Base-by-base conservation (phyloP, 768 basidiomycete species). In the Serpula lacrymans region DNA sequence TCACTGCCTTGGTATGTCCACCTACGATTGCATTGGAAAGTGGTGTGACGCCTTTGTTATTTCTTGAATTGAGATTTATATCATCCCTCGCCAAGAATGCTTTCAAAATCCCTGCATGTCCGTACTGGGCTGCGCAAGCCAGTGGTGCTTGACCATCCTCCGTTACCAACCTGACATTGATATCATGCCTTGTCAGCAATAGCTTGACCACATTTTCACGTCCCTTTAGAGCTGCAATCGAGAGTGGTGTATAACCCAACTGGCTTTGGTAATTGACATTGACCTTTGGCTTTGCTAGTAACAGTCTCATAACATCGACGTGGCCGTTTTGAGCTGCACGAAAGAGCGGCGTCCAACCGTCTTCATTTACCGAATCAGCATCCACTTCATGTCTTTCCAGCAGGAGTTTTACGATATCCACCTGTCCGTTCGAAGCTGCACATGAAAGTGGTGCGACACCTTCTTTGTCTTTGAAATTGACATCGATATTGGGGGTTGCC, bases 291-390 rank as follows among this genome's bases (percentile, higher is more conserved):
- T 20, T 23, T 13, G 6, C 18, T 28, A 45, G 22, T 13, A 45
- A 37, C 7, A 39, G 17, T 17, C 35, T 32, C 37, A 46, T 31
- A 3, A 48, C 29, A 12, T 5, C 44, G 6, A 30, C 27, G 29
- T 48, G 28, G 6, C 47, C 47, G 5, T 43, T 27, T 29, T 33
- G 13, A 11, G 45, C 45, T 23, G 45, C 42, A 11, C 16, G 39
- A n/a, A 16, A 37, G 13, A 44, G 34, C n/a, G n/a, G n/a, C n/a
- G n/a, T n/a, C n/a, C n/a, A n/a, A n/a, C n/a, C n/a, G n/a, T n/a
- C n/a, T n/a, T n/a, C n/a, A n/a, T n/a, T n/a, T n/a, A n/a, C n/a
- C n/a, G n/a, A n/a, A n/a, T n/a, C n/a, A n/a, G n/a, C n/a, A n/a
- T n/a, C n/a, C n/a, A n/a, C n/a, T n/a, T n/a, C n/a, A n/a, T n/a